phyloP scores from a whole-genome alignment of 768 basidiomycete genomes.

The Lentinula guzmanii region DNA sequence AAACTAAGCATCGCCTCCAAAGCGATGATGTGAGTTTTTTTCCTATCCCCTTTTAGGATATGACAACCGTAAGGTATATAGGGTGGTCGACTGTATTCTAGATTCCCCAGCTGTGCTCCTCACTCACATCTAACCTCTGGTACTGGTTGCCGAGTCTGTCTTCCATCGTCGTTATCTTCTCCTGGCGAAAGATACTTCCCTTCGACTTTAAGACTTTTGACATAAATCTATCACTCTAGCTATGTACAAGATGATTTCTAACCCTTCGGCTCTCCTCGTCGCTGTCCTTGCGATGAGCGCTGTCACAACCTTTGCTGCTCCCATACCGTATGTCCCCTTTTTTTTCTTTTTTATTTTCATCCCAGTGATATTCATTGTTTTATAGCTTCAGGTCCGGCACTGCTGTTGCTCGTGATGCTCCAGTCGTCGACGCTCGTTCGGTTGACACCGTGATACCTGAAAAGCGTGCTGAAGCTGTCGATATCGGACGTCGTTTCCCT shows the following conservation, averaged over 20 bases:
- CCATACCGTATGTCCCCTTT: neutral
- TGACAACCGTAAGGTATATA: neutral
- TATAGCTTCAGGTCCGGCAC: neutral
- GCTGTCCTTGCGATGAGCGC: conserved; percentile 2
- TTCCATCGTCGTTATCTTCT: conserved; percentile 7
- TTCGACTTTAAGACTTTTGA: conserved; percentile 7
- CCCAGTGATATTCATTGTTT: neutral
- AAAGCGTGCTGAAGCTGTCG: neutral
- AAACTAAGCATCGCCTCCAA: neutral
- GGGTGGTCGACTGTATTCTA: neutral
- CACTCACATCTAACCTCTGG: conserved; percentile 5
- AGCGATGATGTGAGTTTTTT: neutral
- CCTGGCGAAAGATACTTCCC: conserved; percentile 7
- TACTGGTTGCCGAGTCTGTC: conserved; percentile 8
- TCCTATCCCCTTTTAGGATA: neutral
- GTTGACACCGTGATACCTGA: neutral
- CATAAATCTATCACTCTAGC: neutral
- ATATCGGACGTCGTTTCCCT: neutral
- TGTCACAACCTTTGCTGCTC: conserved; percentile 1
- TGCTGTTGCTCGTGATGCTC: neutral
- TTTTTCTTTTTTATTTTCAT: neutral
- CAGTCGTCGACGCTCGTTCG: neutral
- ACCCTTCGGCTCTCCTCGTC: conserved; percentile 4
- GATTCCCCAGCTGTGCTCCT: conserved; percentile 4
- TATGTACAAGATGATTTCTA: conserved; percentile 7